phyloP scores from a whole-genome alignment of 75 land plant species.

The Cunninghamia lanceolata region DNA sequence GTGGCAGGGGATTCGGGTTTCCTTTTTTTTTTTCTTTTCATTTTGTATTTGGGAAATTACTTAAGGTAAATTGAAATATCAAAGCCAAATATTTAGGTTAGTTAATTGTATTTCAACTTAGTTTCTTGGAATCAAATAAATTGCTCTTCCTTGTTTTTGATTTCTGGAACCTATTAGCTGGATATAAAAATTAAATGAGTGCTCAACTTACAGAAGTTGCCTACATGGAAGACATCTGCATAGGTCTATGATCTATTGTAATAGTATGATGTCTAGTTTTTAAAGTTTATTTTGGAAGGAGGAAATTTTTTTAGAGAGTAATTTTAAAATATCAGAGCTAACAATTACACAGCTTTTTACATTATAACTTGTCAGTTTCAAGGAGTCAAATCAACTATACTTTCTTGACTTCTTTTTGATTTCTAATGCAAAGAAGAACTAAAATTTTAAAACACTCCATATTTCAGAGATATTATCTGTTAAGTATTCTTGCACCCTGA shows the following conservation, averaged over 20 bases:
- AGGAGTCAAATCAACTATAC: neutral
- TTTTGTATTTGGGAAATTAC: neutral
- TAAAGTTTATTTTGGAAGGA: neutral
- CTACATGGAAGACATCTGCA: neutral
- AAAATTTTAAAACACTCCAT: neutral
- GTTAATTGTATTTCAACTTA: neutral
- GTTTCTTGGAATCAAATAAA: constrained; percentile 1
- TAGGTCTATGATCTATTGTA: neutral
- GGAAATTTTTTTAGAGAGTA: neutral
- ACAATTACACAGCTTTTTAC: neutral
- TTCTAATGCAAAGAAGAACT: neutral
- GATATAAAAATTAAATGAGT: neutral
- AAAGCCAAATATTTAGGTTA: neutral
- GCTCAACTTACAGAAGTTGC: neutral
- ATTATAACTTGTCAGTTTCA: neutral
- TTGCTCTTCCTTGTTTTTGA: neutral
- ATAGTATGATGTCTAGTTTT: neutral
- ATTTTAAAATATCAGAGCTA: neutral
- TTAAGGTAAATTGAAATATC: neutral
- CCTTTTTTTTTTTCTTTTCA: neutral
- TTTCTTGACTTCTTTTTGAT: neutral
- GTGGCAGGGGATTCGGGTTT: neutral
- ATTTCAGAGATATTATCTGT: neutral
- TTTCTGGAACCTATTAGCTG: neutral
- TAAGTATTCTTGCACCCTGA: neutral